Percentiles rank a stretch among this genome's conserved stretches.
Conservation (phyloP, 805 yeast species). For the Kluyveromyces nonfermentans region DNA sequence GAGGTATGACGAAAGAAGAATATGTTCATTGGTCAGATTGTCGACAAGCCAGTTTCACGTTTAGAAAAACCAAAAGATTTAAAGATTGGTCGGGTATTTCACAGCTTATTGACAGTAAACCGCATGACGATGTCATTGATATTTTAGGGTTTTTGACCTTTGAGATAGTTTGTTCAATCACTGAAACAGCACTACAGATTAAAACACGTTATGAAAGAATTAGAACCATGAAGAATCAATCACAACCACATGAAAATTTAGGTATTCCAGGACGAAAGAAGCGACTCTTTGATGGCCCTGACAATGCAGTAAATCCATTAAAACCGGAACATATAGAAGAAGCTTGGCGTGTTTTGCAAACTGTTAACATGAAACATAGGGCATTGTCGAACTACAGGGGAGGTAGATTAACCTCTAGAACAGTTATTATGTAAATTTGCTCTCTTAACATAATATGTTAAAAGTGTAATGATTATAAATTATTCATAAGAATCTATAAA, state of each 20-base stretch:
- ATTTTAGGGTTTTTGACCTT: conserved; percentile 91
- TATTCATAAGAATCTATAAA: conserved; percentile 17
- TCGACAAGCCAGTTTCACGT: conserved; percentile 94
- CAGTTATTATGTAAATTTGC: conserved; percentile 26
- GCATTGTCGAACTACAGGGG: conserved; percentile 65
- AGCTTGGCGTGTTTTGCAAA: conserved; percentile 78
- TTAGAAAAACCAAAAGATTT: conserved; percentile 86
- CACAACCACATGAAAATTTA: conserved; percentile 29
- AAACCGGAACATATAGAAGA: conserved; percentile 75
- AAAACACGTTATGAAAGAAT: conserved; percentile 58
- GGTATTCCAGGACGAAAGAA: conserved; percentile 39
- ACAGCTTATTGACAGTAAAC: conserved; percentile 76
- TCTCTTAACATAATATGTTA: neutral
- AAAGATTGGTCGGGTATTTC: conserved; percentile 93
- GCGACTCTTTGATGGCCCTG: conserved; percentile 79
- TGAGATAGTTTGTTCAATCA: conserved; percentile 89
- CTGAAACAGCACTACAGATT: conserved; percentile 82
- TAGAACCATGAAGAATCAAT: conserved; percentile 30
- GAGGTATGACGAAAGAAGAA: conserved; percentile 90
- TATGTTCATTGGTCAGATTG: conserved; percentile 99
- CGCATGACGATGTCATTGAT: conserved; percentile 94
- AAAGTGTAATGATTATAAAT: neutral
- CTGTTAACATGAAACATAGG: conserved; percentile 43
- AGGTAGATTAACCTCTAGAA: conserved; percentile 28
- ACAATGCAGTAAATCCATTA: conserved; percentile 69